Conservation (phyloP, 495 filamentous ascomycete species). For the Hypoxylon lenormandii region DNA sequence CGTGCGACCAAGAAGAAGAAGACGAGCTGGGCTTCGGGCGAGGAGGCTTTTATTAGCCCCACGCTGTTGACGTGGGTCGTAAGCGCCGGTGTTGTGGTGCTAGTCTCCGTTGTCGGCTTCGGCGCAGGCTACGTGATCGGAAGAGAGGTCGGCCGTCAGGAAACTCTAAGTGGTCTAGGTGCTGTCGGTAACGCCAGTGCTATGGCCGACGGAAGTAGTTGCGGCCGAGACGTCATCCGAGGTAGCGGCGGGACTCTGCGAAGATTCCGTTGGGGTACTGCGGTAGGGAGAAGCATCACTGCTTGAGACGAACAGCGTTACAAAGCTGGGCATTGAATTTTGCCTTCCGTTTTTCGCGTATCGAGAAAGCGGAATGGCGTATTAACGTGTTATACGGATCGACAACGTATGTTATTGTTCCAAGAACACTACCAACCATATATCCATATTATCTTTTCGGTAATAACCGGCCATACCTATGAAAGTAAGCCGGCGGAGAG, state of each 20-base stretch:
- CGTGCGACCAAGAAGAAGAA: conserved; percentile 69
- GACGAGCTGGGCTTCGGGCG: conserved; percentile 43
- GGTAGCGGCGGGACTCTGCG: conserved; percentile 57
- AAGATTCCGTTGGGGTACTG: conserved; percentile 61
- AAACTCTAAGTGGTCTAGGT: conserved; percentile 58
- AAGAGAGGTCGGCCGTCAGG: conserved; percentile 78
- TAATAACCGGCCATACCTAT: conserved; percentile 13
- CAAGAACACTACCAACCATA: conserved; percentile 9
- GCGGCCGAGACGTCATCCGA: conserved; percentile 59
- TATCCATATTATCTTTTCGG: conserved; percentile 6
- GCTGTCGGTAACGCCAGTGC: conserved; percentile 57
- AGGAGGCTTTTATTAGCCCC: conserved; percentile 67
- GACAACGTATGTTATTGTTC: conserved; percentile 13
- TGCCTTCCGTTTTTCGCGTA: conserved; percentile 15
- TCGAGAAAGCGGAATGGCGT: conserved; percentile 10
- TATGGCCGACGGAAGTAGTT: conserved; percentile 47
- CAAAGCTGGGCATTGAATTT: conserved; percentile 14
- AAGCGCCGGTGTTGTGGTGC: conserved; percentile 88
- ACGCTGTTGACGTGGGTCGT: conserved; percentile 92
- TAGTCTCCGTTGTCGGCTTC: conserved; percentile 91
- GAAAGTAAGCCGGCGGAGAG: conserved; percentile 5
- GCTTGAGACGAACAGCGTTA: conserved; percentile 47
- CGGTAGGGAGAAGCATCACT: conserved; percentile 55
- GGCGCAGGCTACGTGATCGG: conserved; percentile 92
- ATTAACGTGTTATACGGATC: conserved; percentile 39